Evolutionary conservation across 2,329 filamentous ascomycete species (phyloP), one percentile per base, ranked within the genome.

Genomic region (Paecilomyces dactylethromorphus): DNA sequence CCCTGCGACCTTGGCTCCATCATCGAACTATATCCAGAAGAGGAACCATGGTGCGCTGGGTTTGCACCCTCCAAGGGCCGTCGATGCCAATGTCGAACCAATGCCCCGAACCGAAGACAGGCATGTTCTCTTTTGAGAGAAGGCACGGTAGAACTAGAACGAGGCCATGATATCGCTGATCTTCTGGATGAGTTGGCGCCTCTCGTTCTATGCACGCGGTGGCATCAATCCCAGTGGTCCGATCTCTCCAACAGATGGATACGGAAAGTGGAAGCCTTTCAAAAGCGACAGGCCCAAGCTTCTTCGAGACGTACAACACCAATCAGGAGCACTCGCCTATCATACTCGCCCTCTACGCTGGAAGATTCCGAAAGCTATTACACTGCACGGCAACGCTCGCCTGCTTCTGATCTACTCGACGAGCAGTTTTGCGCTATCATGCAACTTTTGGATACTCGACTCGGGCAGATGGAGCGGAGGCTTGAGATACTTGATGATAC

Each of bases 41-140:
- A 32, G 11, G 56, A 57, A 29, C 32, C 29, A 15, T 7, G 26
- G 21, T 59, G 57, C 29, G 8, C 26, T 18, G 57, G 57, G 2
- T 55, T 56, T n/a, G 35, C 57, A 10, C 26, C 26, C n/a, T 53
- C 53, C 10, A 21, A 53, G 15, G 32, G 33, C n/a, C 53, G 57
- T 18, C 57, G 57, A 21, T 59, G 57, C 39, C 15, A 13, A 5
- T n/a, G 18, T 53, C 53, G 2, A 21, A 56, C 29, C 39, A 39
- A 31, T 13, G 24, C 29, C 3, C 7, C 11, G 8, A 56, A 29
- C 22, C 53, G 54, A 7, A 8, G 15, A n/a, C 13, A 15, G 12
- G 57, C 57, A 7, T 54, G 32, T 18, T 24, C 29, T 10, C 35
- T 59, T 31, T 49, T 59, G 15, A 53, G 15, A 5, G 11, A n/a